phyloP scores from a whole-genome alignment of 2,329 filamentous ascomycete genomes.

The Fusarium mangiferae region DNA sequence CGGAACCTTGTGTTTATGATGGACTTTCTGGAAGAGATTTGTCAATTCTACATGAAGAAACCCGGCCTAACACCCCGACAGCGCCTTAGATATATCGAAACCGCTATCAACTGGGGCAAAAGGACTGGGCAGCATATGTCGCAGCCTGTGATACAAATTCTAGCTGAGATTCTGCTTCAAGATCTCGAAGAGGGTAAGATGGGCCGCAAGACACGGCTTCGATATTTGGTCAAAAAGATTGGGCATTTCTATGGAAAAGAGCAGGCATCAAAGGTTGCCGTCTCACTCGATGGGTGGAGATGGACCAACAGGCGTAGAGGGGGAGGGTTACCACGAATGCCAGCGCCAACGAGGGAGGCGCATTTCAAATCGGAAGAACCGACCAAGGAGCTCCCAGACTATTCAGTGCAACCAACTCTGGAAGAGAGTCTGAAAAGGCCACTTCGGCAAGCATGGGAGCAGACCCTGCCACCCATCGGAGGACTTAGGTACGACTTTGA shows the following conservation, averaged over 20 bases:
- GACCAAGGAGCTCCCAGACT: background rate
- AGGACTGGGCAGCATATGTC: slow-evolving; percentile 39
- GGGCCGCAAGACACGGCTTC: slow-evolving; percentile 47
- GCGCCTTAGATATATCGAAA: slow-evolving; percentile 45
- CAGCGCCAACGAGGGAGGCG: background rate
- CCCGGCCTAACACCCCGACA: slow-evolving; percentile 45
- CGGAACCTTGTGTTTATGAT: slow-evolving; percentile 19
- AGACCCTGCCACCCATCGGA: background rate
- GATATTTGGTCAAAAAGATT: slow-evolving; percentile 45
- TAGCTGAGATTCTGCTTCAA: slow-evolving; percentile 44
- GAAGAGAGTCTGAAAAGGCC: background rate
- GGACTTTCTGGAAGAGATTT: slow-evolving; percentile 47
- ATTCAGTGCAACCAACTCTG: background rate
- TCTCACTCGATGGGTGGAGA: slow-evolving; percentile 37
- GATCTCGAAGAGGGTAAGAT: slow-evolving; percentile 49
- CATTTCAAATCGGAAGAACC: background rate
- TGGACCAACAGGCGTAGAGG: slow-evolving; percentile 28
- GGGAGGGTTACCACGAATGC: background rate
- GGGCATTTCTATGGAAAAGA: slow-evolving; percentile 42
- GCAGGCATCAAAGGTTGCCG: slow-evolving; percentile 21
- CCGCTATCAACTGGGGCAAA: slow-evolving; percentile 42
- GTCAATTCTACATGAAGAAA: slow-evolving; percentile 44
- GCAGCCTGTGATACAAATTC: slow-evolving; percentile 39
- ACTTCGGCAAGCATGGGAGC: background rate
- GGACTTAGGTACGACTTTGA: background rate